Base-by-base conservation (phyloP, 495 filamentous ascomycete genomes). In the Penicillium waksmanii region DNA sequence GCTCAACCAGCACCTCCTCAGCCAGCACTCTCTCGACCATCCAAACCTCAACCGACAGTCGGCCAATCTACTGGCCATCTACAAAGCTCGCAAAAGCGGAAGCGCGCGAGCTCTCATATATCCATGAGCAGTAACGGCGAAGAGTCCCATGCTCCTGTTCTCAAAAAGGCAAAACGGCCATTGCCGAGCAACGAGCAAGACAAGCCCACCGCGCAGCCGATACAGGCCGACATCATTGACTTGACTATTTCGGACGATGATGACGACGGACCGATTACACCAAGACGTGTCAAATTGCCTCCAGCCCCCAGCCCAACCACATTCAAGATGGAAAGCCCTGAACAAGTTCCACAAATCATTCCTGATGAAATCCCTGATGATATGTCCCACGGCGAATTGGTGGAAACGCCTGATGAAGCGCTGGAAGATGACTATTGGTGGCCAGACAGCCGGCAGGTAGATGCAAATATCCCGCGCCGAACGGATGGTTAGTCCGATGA, bases 341-440 rank as follows among this genome's bases (percentile, higher is more conserved):
- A 15, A 9, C 11, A 44, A 13, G 17, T 44, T 18, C n/a, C 17
- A 2, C 12, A 44, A 10, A 17, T 3, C 17, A 17, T 19, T 10
- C 17, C 17, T 9, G 17, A 44, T n/a, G 5, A 18, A 9, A 10
- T 44, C 19, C 1, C 42, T 5, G n/a, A 12, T 11, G 19, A 57
- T 36, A 25, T 18, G 36, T 10, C 5, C 23, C 35, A 35, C 15
- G 23, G 9, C 42, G 25, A 58, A 10, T n/a, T 27, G 27, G 6
- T 27, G 23, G 15, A 25, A 13, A 48, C 2, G 5, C 19, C 11
- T 15, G 46, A 48, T 13, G 46, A 48, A 25, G 57, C 56, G 9
- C 40, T 70, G 0, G 70, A 74, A 53, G 77, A 82, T 17, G 77
- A 82, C 51, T 66, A 74, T 51, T 82, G 79, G 80, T 82, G 76